A percentile compares a stretch with the other conserved stretches of the same genome.
These are phyloP conservation scores for Ricinus communis DNA, from an alignment of 345 rosid species.

Conservation along the genomic window DNA sequence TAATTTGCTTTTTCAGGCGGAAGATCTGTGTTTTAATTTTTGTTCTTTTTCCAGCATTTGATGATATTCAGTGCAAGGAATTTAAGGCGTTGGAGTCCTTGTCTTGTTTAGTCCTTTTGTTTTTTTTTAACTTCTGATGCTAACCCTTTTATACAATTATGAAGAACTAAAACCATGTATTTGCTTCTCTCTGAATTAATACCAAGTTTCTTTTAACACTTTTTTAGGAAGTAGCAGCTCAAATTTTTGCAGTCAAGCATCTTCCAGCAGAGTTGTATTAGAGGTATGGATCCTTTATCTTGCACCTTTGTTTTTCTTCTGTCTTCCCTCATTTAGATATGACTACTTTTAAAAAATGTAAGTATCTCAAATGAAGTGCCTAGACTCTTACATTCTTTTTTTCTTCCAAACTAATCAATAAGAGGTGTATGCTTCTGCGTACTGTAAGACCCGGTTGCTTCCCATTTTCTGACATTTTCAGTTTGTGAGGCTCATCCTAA, in stretches of 20 bases:
- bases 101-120: not conserved
- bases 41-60: not conserved
- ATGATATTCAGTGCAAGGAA: not conserved
- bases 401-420: not conserved
- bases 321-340: not conserved
- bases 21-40: not conserved
- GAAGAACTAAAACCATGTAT: not conserved
- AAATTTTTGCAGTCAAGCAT: constrained; percentile 28
- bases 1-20: constrained; percentile 23
- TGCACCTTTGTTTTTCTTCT: not conserved
- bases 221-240: constrained; percentile 37
- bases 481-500: not conserved
- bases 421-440: no score
- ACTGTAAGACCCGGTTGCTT: no score
- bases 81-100: not conserved
- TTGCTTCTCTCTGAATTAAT: not conserved
- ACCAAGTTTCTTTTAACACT: not conserved
- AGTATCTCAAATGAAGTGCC: not conserved
- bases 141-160: not conserved
- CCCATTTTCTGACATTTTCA: not conserved
- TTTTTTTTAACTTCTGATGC: not conserved
- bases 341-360: no score
- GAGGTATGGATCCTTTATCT: constrained; percentile 43
- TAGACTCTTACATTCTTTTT: not conserved
- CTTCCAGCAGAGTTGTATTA: constrained; percentile 46